Conservation (phyloP, 495 filamentous ascomycete genomes). For the Tuber borchii region DNA sequence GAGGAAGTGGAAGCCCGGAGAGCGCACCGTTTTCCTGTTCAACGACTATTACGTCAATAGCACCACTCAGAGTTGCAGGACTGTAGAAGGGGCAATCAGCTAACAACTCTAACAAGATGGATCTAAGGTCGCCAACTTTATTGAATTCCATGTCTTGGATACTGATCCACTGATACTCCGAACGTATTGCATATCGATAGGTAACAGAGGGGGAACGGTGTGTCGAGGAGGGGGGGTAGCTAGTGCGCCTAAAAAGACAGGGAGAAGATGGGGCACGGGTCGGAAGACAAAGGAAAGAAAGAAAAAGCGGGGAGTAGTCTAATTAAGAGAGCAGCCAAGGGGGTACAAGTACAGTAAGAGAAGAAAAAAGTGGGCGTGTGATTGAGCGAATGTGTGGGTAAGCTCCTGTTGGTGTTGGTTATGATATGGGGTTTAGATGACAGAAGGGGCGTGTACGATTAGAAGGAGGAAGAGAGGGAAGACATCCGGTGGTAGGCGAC, state of each 20-base stretch:
- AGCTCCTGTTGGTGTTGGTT: conserved; percentile 3
- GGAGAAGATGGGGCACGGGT: neutral
- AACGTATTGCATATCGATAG: conserved; percentile 85
- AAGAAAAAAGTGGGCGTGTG: neutral
- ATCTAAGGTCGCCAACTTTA: conserved; percentile 53
- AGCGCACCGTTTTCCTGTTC: conserved; percentile 83
- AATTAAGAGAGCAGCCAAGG: neutral
- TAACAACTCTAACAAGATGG: neutral
- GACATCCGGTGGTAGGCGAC: neutral
- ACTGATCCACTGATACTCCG: conserved; percentile 91
- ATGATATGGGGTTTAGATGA: neutral
- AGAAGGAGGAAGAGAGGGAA: neutral
- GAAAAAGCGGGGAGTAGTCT: neutral
- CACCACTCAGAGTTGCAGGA: conserved; percentile 90
- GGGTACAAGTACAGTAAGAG: neutral
- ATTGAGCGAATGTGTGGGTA: neutral
- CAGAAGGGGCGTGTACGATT: neutral
- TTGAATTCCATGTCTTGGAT: conserved; percentile 98
- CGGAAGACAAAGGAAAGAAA: conserved; percentile 6
- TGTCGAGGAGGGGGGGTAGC: neutral
- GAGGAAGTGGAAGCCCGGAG: conserved; percentile 1
- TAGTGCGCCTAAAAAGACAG: conserved; percentile 2
- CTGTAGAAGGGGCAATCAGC: conserved; percentile 28
- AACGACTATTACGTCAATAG: conserved; percentile 98
- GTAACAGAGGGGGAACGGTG: neutral